Evolutionary conservation across 1,139 yeast genomes (phyloP).

Genomic region (Debaryomyces robertsiae): DNA sequence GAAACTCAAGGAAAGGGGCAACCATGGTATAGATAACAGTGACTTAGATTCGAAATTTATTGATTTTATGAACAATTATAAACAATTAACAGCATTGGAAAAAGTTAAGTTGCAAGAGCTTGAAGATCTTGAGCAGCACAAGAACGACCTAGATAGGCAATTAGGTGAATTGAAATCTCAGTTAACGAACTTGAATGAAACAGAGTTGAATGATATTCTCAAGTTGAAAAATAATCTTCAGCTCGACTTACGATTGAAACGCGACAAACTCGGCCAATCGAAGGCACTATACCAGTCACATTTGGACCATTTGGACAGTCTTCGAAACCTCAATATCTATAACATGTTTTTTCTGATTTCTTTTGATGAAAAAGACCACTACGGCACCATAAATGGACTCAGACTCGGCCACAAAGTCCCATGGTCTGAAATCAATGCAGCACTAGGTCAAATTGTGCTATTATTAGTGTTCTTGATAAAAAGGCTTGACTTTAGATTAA

Average conservation of each 20-base stretch:
- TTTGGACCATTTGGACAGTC: constrained; percentile 63
- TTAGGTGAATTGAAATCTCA: constrained; percentile 41
- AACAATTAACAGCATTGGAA: constrained; percentile 35
- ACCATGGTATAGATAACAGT: constrained; percentile 14
- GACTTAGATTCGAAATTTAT: constrained; percentile 40
- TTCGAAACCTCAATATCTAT: constrained; percentile 78
- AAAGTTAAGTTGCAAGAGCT: constrained; percentile 45
- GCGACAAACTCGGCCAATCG: constrained; percentile 59
- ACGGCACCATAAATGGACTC: constrained; percentile 86
- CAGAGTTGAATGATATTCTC: constrained; percentile 48
- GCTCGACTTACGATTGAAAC: constrained; percentile 48
- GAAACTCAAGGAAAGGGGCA: constrained; percentile 58
- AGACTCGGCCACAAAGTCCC: constrained; percentile 76
- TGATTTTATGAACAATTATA: constrained; percentile 44
- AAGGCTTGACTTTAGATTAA: constrained; percentile 56
- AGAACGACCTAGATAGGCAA: constrained; percentile 42
- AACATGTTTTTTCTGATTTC: constrained; percentile 81
- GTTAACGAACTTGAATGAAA: constrained; percentile 36
- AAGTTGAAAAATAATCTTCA: constrained; percentile 54
- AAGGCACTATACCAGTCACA: constrained; percentile 64
- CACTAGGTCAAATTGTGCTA: constrained; percentile 81
- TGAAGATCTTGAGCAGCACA: constrained; percentile 44
- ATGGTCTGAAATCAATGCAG: constrained; percentile 93
- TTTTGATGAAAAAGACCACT: constrained; percentile 63
- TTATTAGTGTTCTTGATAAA: constrained; percentile 66